Percentiles rank a stretch among this genome's conserved stretches.
These are phyloP conservation scores for Crithidia fasciculata DNA, from an alignment of 208 protist species.

Conservation along the genomic window DNA sequence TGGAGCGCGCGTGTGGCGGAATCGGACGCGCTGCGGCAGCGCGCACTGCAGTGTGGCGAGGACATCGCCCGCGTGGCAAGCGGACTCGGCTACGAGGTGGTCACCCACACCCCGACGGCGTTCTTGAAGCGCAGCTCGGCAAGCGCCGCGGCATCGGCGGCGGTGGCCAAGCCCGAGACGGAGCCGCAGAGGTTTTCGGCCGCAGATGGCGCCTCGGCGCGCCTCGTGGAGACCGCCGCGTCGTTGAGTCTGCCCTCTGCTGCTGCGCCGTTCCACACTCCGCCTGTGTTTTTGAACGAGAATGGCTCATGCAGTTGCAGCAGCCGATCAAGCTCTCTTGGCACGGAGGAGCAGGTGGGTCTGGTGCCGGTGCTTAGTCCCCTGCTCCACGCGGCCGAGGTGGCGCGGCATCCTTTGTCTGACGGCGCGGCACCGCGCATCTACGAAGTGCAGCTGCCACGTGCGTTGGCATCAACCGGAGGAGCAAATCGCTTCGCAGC, in stretches of 20 bases:
- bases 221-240: neutral
- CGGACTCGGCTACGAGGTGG: conserved; percentile 56
- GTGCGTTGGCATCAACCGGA: neutral
- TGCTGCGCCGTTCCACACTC: neutral
- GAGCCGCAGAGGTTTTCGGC: neutral
- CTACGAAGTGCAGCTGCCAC: conserved; percentile 11
- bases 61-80: conserved; percentile 48
- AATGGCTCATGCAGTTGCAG: conserved; percentile 16
- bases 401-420: neutral
- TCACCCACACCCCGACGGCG: conserved; percentile 28
- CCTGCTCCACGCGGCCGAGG: conserved; percentile 11
- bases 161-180: conserved; percentile 9
- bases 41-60: conserved; percentile 39
- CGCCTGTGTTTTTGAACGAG: conserved; percentile 4
- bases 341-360: conserved; percentile 33
- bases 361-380: conserved; percentile 34
- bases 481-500: conserved; percentile 9
- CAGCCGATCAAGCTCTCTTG: conserved; percentile 30
- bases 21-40: conserved; percentile 45
- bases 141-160: neutral
- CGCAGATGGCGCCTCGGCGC: neutral
- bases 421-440: conserved; percentile 1
- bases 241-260: neutral
- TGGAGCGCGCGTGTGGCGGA: conserved; percentile 26
- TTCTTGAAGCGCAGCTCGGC: conserved; percentile 17